Evolutionary conservation across 2,329 filamentous ascomycete species (phyloP).

Genomic region (Nigrospora oryzae): DNA sequence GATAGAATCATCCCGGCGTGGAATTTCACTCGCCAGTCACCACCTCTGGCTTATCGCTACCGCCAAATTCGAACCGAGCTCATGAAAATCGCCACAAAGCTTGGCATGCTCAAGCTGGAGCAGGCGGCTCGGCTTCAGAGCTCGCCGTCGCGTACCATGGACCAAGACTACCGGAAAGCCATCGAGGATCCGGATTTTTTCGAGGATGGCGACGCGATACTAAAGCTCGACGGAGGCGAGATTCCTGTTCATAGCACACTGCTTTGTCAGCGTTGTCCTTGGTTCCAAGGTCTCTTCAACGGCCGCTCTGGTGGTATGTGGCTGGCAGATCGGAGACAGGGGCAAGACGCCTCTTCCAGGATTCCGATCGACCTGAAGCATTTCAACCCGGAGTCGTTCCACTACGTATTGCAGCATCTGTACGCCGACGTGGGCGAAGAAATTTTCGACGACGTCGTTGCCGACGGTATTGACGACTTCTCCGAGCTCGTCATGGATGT

Average conservation of each 20-base stretch:
- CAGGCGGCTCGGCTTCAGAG: constrained; percentile 69
- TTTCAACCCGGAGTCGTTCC: constrained; percentile 63
- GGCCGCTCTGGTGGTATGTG: constrained; percentile 82
- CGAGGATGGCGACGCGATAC: constrained; percentile 66
- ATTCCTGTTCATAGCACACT: constrained; percentile 69
- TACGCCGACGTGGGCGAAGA: constrained; percentile 77
- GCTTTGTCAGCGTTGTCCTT: constrained; percentile 77
- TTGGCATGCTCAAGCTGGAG: constrained; percentile 67
- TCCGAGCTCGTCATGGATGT: constrained; percentile 87
- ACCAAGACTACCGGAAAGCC: constrained; percentile 62
- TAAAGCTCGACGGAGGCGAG: constrained; percentile 71
- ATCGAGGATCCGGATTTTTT: constrained; percentile 64
- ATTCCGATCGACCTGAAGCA: constrained; percentile 71
- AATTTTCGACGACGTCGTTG: constrained; percentile 70
- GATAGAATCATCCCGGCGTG: constrained; percentile 78
- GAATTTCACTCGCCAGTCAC: constrained; percentile 65
- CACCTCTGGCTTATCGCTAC: constrained; percentile 61
- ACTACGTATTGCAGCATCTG: constrained; percentile 69
- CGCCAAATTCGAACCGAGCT: constrained; percentile 75
- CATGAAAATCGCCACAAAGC: constrained; percentile 71
- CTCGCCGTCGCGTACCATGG: constrained; percentile 52
- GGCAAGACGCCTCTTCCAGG: constrained; percentile 22
- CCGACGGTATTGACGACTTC: constrained; percentile 69
- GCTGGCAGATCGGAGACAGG: constrained; percentile 62
- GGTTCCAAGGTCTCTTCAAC: constrained; percentile 83